Conservation (phyloP, 2,329 filamentous ascomycete genomes). For the Alternaria rosae region DNA sequence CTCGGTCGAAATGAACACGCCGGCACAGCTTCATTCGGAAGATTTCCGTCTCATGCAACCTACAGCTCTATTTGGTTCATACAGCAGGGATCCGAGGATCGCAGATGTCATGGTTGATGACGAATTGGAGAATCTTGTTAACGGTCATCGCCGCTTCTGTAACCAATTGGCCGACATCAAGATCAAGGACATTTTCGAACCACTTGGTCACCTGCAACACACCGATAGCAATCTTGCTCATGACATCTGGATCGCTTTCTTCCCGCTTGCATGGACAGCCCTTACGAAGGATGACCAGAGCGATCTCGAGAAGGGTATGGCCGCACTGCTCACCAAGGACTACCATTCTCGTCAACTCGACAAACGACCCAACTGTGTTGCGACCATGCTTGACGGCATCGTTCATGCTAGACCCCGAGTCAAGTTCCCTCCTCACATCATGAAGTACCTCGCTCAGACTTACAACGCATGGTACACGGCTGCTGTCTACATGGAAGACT, state of each 20-base stretch:
- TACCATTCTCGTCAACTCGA: slow-evolving; percentile 95
- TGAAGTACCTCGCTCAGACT: slow-evolving; percentile 92
- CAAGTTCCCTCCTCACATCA: slow-evolving; percentile 91
- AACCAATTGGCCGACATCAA: slow-evolving; percentile 84
- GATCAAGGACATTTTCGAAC: slow-evolving; percentile 86
- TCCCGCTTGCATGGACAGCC: slow-evolving; percentile 93
- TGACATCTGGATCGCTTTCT: slow-evolving; percentile 88
- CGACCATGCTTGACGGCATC: slow-evolving; percentile 87
- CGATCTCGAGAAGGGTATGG: slow-evolving; percentile 89
- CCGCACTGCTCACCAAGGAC: slow-evolving; percentile 90
- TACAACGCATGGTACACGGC: slow-evolving; percentile 99
- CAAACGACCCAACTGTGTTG: slow-evolving; percentile 92
- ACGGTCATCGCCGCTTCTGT: slow-evolving; percentile 82
- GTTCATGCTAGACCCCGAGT: slow-evolving; percentile 85
- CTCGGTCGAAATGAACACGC: slow-evolving; percentile 83
- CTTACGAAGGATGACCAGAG: slow-evolving; percentile 85
- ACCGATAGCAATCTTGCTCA: slow-evolving; percentile 82
- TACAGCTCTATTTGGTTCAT: slow-evolving; percentile 75
- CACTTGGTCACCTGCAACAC: slow-evolving; percentile 90
- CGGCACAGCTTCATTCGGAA: slow-evolving; percentile 78
- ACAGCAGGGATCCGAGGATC: slow-evolving; percentile 72
- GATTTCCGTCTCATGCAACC: slow-evolving; percentile 82
- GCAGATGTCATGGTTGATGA: slow-evolving; percentile 77
- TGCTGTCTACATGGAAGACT: slow-evolving; percentile 86
- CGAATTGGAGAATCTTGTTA: slow-evolving; percentile 80